Base-by-base conservation (phyloP, 768 basidiomycete genomes). In the Pleurotus salmoneostramineus region DNA sequence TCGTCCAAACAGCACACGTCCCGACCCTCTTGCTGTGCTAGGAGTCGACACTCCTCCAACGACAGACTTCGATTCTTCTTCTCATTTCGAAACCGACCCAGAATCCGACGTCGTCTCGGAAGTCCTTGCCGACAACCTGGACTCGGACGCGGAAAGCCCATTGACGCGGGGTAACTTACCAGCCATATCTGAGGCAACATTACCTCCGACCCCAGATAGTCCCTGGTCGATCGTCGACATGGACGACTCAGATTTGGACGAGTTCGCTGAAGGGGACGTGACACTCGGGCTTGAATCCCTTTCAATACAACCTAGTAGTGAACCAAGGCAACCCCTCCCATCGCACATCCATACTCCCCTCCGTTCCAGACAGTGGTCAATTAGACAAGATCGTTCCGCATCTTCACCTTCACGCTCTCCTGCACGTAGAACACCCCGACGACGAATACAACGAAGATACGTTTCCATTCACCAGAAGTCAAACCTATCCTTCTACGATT, bases 1-100 rank as follows among this genome's bases (percentile, higher is more conserved):
- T 21, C 84, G 92, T 36, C 92, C 92, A 3, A 89, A 91, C 61
- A 78, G 84, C 54, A 78, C 80, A 17, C 83, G 82, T 12, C 86
- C 86, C 0, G 83, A 84, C 64, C 78, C 74, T 33, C 65, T 66
- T 35, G 75, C 77, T 1, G 63, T 69, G 14, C 65, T 70, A 4
- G 65, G 68, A 5, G 69, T 91, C 42, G 84, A 87, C 59, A 92
- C 91, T 1, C 91, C 91, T 5, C 88, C 91, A 3, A 70, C 77
- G 6, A 91, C 89, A 0, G 91, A 91, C 64, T 65, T 83, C 36
- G 82, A 85, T 58, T 75, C 76, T 50, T 79, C 80, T 33, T 83
- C 83, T 17, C 77, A 77, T 15, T 69, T 74, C 2, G 78, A 78
- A 47, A 72, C 74, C 45, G 76, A 78, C 61, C 72, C 80, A 12